Percentiles rank a stretch among this genome's conserved stretches.
Conservation (phyloP, 2,329 filamentous ascomycete genomes). For the Colletotrichum navitas region DNA sequence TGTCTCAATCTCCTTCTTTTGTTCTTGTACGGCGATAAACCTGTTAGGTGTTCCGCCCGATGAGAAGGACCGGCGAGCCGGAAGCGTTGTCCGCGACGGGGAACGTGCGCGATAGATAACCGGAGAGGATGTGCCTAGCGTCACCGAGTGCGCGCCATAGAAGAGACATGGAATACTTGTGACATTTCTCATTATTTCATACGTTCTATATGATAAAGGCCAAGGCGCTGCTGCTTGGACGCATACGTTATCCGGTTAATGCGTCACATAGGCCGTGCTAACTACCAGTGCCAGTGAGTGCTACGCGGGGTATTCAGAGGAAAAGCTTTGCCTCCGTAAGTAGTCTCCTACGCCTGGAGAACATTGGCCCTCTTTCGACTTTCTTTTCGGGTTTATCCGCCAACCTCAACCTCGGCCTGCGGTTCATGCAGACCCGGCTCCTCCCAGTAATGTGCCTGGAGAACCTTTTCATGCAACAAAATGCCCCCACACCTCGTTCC, state of each 20-base stretch:
- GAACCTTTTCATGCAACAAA: conserved; percentile 24
- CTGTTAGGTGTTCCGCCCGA: too few relatives aligned
- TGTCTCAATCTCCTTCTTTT: too few relatives aligned
- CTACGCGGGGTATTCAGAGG: conserved; percentile 27
- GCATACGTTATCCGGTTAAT: too few relatives aligned
- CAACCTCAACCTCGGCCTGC: not conserved
- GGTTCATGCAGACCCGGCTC: not conserved
- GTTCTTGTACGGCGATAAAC: too few relatives aligned
- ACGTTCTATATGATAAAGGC: conserved; percentile 32
- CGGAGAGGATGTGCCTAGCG: too few relatives aligned
- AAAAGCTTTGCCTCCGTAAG: conserved; percentile 1
- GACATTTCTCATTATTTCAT: conserved; percentile 40
- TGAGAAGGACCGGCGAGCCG: not conserved
- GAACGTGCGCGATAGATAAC: too few relatives aligned
- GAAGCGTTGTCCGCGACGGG: not conserved
- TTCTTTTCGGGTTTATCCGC: not conserved
- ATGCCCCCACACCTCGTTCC: conserved; percentile 34
- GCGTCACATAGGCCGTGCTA: conserved; percentile 7
- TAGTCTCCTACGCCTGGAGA: conserved; percentile 18
- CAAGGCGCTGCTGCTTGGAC: not conserved
- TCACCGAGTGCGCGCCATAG: not conserved
- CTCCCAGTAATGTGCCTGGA: not conserved
- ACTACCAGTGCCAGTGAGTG: conserved; percentile 19
- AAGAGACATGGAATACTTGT: not conserved
- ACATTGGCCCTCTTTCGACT: conserved; percentile 3